Evolutionary conservation across 2,329 filamentous ascomycete genomes (phyloP).

Genomic region (Cryphonectria radicalis): DNA sequence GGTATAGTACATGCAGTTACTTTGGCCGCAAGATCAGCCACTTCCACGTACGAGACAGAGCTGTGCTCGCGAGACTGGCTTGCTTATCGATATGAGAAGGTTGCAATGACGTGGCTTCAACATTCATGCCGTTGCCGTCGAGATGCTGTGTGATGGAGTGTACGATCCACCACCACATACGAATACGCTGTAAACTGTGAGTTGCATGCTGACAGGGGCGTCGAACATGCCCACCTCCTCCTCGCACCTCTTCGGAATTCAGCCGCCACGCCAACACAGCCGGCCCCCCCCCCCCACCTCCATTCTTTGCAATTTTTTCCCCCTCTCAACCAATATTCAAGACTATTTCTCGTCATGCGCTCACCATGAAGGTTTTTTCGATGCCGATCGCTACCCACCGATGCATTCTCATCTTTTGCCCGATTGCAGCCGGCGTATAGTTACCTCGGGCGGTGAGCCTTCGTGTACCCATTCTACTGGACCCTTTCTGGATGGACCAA

Average conservation of each 20-base stretch:
- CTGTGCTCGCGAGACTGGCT: neutral
- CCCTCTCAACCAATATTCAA: neutral
- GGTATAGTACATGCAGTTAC: conserved; percentile 7
- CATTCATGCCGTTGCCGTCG: neutral
- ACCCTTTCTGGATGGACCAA: neutral
- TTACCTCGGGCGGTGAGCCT: neutral
- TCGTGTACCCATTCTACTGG: neutral
- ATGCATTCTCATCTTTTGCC: neutral
- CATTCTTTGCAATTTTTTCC: neutral
- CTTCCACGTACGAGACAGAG: neutral
- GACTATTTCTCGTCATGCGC: neutral
- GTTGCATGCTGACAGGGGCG: neutral
- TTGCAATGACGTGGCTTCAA: neutral
- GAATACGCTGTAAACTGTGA: neutral
- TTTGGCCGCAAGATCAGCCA: neutral
- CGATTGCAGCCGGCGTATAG: neutral
- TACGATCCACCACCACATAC: neutral
- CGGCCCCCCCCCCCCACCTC: no score
- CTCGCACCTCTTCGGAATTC: neutral
- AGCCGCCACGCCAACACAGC: neutral
- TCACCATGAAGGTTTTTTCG: neutral
- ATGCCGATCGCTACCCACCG: neutral
- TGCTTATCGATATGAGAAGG: neutral
- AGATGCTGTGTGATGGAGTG: neutral
- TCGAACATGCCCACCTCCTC: neutral